Evolutionary conservation across 139 green algal genomes (phyloP).

Genomic region (Asterochloris sp.): DNA sequence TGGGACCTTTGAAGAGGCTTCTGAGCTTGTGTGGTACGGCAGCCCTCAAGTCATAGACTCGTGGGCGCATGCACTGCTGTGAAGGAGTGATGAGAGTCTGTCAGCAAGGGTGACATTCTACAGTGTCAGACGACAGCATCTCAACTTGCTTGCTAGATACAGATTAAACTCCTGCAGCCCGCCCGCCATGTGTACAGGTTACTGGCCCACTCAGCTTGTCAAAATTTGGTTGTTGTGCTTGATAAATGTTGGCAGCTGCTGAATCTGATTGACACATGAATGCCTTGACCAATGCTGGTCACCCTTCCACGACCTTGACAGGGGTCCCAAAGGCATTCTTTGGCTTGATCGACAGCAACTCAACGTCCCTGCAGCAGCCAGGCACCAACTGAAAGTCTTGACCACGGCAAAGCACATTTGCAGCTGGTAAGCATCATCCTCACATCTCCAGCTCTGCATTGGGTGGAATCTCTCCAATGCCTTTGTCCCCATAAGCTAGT

Average conservation of each 20-base stretch:
- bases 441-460: slow-evolving; percentile 56
- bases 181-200: too few relatives aligned
- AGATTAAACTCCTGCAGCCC: too few relatives aligned
- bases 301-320: slow-evolving; percentile 12
- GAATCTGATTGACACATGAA: neutral
- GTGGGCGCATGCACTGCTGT: slow-evolving; percentile 29
- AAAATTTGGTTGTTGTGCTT: neutral
- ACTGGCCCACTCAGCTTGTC: neutral
- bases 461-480: slow-evolving; percentile 76
- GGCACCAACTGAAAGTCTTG: too few relatives aligned
- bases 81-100: neutral
- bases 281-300: neutral
- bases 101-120: too few relatives aligned
- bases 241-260: neutral
- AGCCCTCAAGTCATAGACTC: slow-evolving; percentile 36
- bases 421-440: too few relatives aligned
- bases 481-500: slow-evolving; percentile 66
- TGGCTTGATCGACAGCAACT: slow-evolving; percentile 79
- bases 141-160: too few relatives aligned
- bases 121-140: too few relatives aligned
- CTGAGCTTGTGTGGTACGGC: slow-evolving; percentile 36
- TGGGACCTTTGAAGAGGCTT: slow-evolving; percentile 51
- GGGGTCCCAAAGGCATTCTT: slow-evolving; percentile 1
- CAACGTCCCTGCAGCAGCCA: slow-evolving; percentile 40
- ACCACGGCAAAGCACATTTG: too few relatives aligned